Evolutionary conservation across 1,284 basidiomycete genomes (phyloP).

Genomic region (Sanghuangporus sanghuang): DNA sequence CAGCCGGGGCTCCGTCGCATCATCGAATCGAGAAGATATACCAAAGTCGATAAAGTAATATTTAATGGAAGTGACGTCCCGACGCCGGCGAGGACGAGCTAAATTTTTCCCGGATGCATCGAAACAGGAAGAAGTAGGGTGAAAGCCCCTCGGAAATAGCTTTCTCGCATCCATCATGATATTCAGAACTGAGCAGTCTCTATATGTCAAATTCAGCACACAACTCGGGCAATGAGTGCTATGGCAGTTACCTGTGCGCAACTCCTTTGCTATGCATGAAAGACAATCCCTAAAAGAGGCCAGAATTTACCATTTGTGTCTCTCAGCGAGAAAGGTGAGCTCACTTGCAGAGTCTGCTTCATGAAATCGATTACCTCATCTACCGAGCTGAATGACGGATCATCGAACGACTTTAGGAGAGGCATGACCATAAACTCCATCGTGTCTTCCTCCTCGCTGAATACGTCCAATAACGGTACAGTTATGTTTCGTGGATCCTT

Average conservation of each 20-base stretch:
- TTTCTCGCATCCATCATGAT: slow-evolving; percentile 28
- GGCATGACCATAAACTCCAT: slow-evolving; percentile 10
- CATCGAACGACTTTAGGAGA: not conserved
- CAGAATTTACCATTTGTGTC: not conserved
- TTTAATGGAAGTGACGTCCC: slow-evolving; percentile 15
- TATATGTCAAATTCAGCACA: slow-evolving; percentile 5
- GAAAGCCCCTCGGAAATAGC: slow-evolving; percentile 25
- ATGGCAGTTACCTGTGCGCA: slow-evolving; percentile 2
- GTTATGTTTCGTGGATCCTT: slow-evolving; percentile 5
- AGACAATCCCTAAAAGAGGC: not conserved
- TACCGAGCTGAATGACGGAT: not conserved
- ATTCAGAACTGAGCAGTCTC: slow-evolving; percentile 25
- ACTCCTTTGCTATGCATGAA: slow-evolving; percentile 7
- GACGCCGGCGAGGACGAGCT: not conserved
- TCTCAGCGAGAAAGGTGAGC: not conserved
- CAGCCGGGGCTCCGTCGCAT: not conserved
- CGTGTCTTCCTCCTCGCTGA: not conserved
- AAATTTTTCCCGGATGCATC: not conserved
- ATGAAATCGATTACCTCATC: slow-evolving; percentile 12
- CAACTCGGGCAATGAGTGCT: not conserved
- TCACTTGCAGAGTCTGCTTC: slow-evolving; percentile 6
- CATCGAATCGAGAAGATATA: slow-evolving; percentile 19
- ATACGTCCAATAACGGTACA: slow-evolving; percentile 7
- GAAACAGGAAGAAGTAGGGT: slow-evolving; percentile 18
- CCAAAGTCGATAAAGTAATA: slow-evolving; percentile 30